phyloP scores from a whole-genome alignment of 345 rosid genomes.

The Murraya paniculata region DNA sequence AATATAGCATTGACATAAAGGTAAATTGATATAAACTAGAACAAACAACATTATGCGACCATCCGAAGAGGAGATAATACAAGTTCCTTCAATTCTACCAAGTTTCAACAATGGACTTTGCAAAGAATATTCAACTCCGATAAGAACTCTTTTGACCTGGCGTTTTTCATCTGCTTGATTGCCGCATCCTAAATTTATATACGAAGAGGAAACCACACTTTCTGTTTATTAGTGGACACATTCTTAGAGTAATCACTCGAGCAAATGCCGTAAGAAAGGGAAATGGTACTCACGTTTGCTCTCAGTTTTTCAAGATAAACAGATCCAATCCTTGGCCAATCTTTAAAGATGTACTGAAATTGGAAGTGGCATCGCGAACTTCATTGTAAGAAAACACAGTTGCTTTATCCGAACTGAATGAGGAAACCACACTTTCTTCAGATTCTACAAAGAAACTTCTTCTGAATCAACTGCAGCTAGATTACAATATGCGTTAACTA shows the following conservation, averaged over 20 bases:
- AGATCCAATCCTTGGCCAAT: slow-evolving; percentile 42
- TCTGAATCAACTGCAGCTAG: slow-evolving; percentile 4
- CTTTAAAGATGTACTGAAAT: slow-evolving; percentile 24
- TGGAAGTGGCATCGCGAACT: slow-evolving; percentile 32
- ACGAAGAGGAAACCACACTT: neutral
- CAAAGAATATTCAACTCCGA: slow-evolving; percentile 34
- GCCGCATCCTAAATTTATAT: slow-evolving; percentile 31
- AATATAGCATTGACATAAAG: neutral
- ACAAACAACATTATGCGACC: neutral
- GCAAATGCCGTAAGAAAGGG: neutral
- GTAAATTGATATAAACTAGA: neutral
- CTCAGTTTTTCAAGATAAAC: slow-evolving; percentile 28
- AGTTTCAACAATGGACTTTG: slow-evolving; percentile 34
- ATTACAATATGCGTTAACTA: neutral
- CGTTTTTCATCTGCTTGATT: slow-evolving; percentile 41
- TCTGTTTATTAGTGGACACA: neutral
- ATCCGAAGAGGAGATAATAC: neutral
- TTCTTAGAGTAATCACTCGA: neutral
- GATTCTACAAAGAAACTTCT: slow-evolving; percentile 14
- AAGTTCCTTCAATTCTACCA: slow-evolving; percentile 19
- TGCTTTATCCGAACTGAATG: slow-evolving; percentile 23
- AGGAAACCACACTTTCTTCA: slow-evolving; percentile 20
- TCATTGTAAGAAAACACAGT: slow-evolving; percentile 23
- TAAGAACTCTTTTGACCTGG: slow-evolving; percentile 36
- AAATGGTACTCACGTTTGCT: slow-evolving; percentile 21